Evolutionary conservation across 2,329 filamentous ascomycete species (phyloP), one percentile per base, ranked within the genome.

Genomic region (Drechmeria coniospora): DNA sequence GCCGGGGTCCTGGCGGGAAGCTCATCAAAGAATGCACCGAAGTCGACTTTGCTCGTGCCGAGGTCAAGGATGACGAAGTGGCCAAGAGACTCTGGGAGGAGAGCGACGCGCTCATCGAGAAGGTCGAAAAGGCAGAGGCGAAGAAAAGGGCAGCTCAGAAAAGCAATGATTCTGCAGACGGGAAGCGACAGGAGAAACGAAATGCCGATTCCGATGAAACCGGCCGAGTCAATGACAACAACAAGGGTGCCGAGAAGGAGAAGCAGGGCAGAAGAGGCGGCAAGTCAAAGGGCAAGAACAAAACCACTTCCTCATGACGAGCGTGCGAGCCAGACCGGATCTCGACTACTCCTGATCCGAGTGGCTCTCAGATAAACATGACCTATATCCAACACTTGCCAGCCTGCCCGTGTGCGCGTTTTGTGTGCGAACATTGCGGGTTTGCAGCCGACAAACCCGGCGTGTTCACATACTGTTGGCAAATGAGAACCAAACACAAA

Each of bases 71-170:
- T 45, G 84, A 92, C 37, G 68, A 67, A 13, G 56, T 80, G 17
- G 84, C 83, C 32, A 84, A 92, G 65, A 71, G 75, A 49, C 59
- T 98, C 11, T 98, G 87, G 87, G 72, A 92, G 46, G 74, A 80
- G 32, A 93, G 80, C 46, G 86, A 93, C 44, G 73, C 72, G 46
- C 69, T 92, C 36, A 76, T 95, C 31, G 77, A 92, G 49, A 67
- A 68, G 41, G 68, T 77, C 10, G 86, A 95, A 53, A 92, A 81
- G 57, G 71, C 78, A 46, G 70, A 76, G 15, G 84, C 84, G 0
- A 53, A 54, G 7, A 67, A 63, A 40, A 46, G 61, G 26, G 59
- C 57, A 2, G 42, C 41, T 15, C 42, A 51, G 25, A 64, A 57
- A 2, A 45, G 57, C 14, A 39, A 47, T 15, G 49, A 49, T 3